Percentiles rank a stretch among this genome's conserved stretches.
Conservation (phyloP, 371 early-diverging fungal species). For the Mucor lusitanicus region DNA sequence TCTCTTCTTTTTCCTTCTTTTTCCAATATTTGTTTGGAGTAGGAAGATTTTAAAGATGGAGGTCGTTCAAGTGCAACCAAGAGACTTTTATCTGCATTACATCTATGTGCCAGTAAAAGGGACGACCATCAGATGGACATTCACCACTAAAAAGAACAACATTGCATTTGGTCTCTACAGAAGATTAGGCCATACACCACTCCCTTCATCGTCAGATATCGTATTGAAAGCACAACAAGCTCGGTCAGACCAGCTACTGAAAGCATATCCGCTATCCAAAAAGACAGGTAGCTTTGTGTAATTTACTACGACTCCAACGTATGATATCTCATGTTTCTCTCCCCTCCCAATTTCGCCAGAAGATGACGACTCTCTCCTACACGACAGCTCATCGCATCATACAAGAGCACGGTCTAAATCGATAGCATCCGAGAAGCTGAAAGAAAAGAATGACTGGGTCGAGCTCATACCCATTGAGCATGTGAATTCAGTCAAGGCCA, state of each 20-base stretch:
- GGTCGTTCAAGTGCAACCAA: conserved; percentile 71
- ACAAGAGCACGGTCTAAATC: conserved; percentile 16
- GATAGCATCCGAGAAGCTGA: conserved; percentile 11
- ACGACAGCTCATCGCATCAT: background rate
- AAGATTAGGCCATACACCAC: background rate
- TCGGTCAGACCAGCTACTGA: background rate
- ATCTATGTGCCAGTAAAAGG: conserved; percentile 67
- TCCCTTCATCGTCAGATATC: conserved; percentile 21
- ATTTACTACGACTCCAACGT: conserved; percentile 3
- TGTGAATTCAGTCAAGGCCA: conserved; percentile 3
- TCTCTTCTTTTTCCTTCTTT: background rate
- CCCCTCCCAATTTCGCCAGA: too few species aligned
- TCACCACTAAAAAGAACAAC: conserved; percentile 83
- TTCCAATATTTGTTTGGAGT: background rate
- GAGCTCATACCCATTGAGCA: conserved; percentile 13
- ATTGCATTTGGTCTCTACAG: conserved; percentile 83
- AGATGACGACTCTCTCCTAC: background rate
- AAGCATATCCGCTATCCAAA: background rate
- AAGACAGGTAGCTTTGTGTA: background rate
- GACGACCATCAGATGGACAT: conserved; percentile 83
- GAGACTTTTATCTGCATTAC: conserved; percentile 78
- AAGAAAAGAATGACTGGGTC: conserved; percentile 3
- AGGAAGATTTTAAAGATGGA: conserved; percentile 49
- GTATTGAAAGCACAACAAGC: background rate
- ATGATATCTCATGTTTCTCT: conserved; percentile 24